phyloP scores from a whole-genome alignment of 768 basidiomycete species.

The Pholiota microspora region DNA sequence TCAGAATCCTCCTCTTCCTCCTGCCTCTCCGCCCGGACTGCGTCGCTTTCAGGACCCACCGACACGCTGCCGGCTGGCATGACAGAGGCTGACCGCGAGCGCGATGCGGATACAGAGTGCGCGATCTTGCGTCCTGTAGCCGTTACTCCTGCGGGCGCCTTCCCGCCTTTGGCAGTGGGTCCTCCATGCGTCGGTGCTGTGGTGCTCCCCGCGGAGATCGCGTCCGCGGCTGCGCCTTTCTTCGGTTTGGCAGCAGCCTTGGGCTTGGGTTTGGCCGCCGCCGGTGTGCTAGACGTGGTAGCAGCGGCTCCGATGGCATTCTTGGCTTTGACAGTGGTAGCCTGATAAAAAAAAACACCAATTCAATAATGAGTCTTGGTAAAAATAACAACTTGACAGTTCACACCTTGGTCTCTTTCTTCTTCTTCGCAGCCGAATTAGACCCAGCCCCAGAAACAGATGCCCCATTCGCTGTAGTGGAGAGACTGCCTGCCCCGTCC shows the following conservation, averaged over 20 bases:
- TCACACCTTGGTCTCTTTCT: slow-evolving; percentile 44
- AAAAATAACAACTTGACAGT: slow-evolving; percentile 3
- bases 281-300: neutral
- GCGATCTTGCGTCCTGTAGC: slow-evolving; percentile 28
- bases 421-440: slow-evolving; percentile 31
- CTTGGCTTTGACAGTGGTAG: slow-evolving; percentile 11
- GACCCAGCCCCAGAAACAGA: slow-evolving; percentile 4
- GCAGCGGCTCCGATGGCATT: slow-evolving; percentile 22
- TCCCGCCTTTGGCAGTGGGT: neutral
- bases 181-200: neutral
- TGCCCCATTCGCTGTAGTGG: slow-evolving; percentile 1
- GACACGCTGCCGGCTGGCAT: slow-evolving; percentile 47
- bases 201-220: neutral
- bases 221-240: neutral
- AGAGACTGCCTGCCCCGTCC: slow-evolving; percentile 19
- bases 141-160: neutral
- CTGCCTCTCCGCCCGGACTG: slow-evolving; percentile 34
- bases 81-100: slow-evolving; percentile 71
- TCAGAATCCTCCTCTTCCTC: slow-evolving; percentile 49
- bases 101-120: slow-evolving; percentile 25
- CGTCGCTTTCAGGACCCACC: slow-evolving; percentile 34
- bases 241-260: slow-evolving; percentile 8
- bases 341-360: slow-evolving; percentile 12
- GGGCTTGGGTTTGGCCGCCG: slow-evolving; percentile 6
- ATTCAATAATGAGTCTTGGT: slow-evolving; percentile 12